Base-by-base conservation (phyloP, 2,329 filamentous ascomycete genomes). In the Pezicula rhizophila region DNA sequence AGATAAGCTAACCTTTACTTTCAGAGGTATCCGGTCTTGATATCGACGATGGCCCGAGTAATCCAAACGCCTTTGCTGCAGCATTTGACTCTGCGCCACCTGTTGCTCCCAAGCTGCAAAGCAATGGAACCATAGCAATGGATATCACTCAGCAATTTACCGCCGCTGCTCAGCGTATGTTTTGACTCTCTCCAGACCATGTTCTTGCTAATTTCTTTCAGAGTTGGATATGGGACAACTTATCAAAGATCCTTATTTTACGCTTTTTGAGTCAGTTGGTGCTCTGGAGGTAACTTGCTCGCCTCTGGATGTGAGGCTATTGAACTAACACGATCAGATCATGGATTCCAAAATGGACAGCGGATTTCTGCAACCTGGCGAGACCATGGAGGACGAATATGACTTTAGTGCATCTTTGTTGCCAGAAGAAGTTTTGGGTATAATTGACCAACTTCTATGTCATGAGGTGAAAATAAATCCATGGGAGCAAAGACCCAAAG, bases 341-440 rank as follows among this genome's bases (percentile, higher is more conserved):
- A 96, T 96, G 89, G 93, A 99, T 63, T 84, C 88, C 1, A 99
- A 97, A 70, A 99, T 99, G 93, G 93, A 99, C 68, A 96, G 89
- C 63, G 93, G 93, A 25, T 90, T 85, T 56, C 74, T 95, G 6
- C 77, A 81, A 17, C 80, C 85, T 7, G 87, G 84, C 26, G 89
- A 96, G 61, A 82, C 83, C n/a, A 78, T 92, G 31, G 88, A 95
- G 51, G 85, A 92, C 54, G 78, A 87, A 45, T 95, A 92, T 66
- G 85, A 96, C 61, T 80, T 90, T 37, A 72, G 79, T 39, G 74
- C 76, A 42, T 72, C 78, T 6, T 70, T 95, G 37, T 73, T 84
- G 12, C 87, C 89, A 0, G 81, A 86, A 58, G 85, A 99, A 67
- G 80, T 95, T 1, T 72, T 99, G 47, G 92, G 93, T 28, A 89